Percentiles rank a stretch among this genome's conserved stretches.
Conservation (phyloP, 2,329 filamentous ascomycete species). For the Nemania sp. region DNA sequence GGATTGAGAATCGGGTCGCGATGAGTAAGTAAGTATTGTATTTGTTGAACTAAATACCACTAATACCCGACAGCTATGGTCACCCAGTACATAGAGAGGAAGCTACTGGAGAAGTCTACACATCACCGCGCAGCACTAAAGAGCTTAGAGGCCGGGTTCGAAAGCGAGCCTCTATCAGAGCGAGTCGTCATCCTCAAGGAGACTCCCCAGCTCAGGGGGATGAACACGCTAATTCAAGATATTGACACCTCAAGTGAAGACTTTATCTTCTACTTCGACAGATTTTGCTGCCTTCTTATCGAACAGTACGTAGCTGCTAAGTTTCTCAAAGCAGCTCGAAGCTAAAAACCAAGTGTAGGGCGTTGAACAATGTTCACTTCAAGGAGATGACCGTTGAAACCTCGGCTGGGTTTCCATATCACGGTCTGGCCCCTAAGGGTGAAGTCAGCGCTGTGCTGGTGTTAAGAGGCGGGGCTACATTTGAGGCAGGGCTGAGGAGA, state of each 20-base stretch:
- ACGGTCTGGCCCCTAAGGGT: constrained; percentile 77
- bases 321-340: background rate
- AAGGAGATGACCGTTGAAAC: constrained; percentile 73
- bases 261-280: constrained; percentile 98
- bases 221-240: constrained; percentile 91
- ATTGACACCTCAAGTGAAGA: constrained; percentile 84
- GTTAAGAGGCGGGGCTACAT: constrained; percentile 86
- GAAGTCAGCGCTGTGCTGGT: constrained; percentile 88
- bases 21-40: constrained; percentile 68
- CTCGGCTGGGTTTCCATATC: constrained; percentile 75
- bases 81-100: constrained; percentile 90
- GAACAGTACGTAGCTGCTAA: constrained; percentile 69
- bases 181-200: constrained; percentile 80
- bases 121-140: constrained; percentile 84
- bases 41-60: constrained; percentile 11
- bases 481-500: constrained; percentile 88
- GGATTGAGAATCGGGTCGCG: constrained; percentile 93
- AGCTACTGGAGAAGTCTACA: constrained; percentile 85
- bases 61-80: constrained; percentile 76
- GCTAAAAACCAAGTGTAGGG: constrained; percentile 59
- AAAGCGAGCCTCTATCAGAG: constrained; percentile 77
- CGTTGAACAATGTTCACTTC: constrained; percentile 82
- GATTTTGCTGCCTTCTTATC: constrained; percentile 84
- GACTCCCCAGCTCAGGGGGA: constrained; percentile 84
- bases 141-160: constrained; percentile 77